phyloP scores from a whole-genome alignment of 495 filamentous ascomycete species.

The Cercophora scortea region DNA sequence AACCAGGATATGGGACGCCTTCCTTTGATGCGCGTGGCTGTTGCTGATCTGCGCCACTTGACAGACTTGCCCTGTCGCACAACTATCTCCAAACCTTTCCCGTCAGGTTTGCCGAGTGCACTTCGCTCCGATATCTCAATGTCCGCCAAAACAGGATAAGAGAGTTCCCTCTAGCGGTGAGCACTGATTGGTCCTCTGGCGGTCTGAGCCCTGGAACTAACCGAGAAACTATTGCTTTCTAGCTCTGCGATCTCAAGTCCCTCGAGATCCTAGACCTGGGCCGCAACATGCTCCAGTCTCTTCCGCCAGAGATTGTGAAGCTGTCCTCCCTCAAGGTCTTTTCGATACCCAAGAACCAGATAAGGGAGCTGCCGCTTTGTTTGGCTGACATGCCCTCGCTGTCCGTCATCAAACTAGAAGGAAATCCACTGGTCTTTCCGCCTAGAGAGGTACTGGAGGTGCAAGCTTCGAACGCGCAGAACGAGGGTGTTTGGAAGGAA shows the following conservation, averaged over 20 bases:
- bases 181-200: constrained; percentile 19
- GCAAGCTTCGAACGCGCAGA: constrained; percentile 35
- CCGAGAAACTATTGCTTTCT: constrained; percentile 11
- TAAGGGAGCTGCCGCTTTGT: constrained; percentile 72
- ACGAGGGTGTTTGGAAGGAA: constrained; percentile 37
- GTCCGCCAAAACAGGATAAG: constrained; percentile 78
- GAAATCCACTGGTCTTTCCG: constrained; percentile 71
- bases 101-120: constrained; percentile 74
- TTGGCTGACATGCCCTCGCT: constrained; percentile 84
- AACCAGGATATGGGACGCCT: background rate
- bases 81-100: constrained; percentile 78
- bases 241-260: constrained; percentile 69
- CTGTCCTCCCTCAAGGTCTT: constrained; percentile 70
- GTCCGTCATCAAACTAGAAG: constrained; percentile 77
- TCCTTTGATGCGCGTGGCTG: background rate
- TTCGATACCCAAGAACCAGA: constrained; percentile 75
- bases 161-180: constrained; percentile 79
- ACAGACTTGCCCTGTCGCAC: constrained; percentile 79
- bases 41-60: constrained; percentile 3
- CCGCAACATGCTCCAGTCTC: constrained; percentile 66
- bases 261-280: constrained; percentile 91
- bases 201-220: constrained; percentile 1
- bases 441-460: constrained; percentile 51
- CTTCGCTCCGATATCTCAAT: constrained; percentile 88
- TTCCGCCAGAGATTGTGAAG: constrained; percentile 73